phyloP scores from a whole-genome alignment of 192 early-diverging fungal genomes.

The Podochytrium sp. region DNA sequence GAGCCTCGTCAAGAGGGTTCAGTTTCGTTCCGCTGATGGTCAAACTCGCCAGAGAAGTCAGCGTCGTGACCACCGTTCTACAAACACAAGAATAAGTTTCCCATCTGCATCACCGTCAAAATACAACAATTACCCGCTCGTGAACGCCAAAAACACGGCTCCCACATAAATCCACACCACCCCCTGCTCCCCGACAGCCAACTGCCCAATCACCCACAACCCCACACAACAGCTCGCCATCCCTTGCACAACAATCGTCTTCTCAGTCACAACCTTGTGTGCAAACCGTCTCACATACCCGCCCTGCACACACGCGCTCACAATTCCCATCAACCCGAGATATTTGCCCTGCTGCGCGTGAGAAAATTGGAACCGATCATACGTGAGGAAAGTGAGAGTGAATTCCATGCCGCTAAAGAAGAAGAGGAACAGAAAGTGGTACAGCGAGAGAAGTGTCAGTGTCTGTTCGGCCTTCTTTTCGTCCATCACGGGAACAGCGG shows the following conservation, averaged over 20 bases:
- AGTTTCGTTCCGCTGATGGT: conserved; percentile 24
- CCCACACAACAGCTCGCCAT: conserved; percentile 72
- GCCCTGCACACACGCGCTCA: conserved; percentile 89
- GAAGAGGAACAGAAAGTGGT: conserved; percentile 89
- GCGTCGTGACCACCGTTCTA: conserved; percentile 85
- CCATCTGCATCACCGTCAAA: neutral
- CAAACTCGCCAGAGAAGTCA: conserved; percentile 76
- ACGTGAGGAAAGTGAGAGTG: conserved; percentile 94
- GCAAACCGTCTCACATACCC: conserved; percentile 85
- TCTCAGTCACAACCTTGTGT: conserved; percentile 65
- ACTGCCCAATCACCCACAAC: conserved; percentile 59
- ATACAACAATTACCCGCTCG: conserved; percentile 63
- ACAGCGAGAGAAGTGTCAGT: conserved; percentile 57
- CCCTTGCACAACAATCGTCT: conserved; percentile 76
- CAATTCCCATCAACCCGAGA: conserved; percentile 84
- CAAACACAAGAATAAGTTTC: neutral
- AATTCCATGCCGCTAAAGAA: conserved; percentile 99
- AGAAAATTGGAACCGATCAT: conserved; percentile 84
- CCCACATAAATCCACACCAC: conserved; percentile 64
- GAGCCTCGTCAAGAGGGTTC: neutral
- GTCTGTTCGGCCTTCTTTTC: neutral
- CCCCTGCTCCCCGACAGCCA: conserved; percentile 35
- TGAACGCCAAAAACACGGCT: conserved; percentile 84
- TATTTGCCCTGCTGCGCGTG: conserved; percentile 87
- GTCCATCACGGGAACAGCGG: neutral